Evolutionary conservation across 1,284 basidiomycete species (phyloP).

Genomic region (Sanghuangporus sanghuang): DNA sequence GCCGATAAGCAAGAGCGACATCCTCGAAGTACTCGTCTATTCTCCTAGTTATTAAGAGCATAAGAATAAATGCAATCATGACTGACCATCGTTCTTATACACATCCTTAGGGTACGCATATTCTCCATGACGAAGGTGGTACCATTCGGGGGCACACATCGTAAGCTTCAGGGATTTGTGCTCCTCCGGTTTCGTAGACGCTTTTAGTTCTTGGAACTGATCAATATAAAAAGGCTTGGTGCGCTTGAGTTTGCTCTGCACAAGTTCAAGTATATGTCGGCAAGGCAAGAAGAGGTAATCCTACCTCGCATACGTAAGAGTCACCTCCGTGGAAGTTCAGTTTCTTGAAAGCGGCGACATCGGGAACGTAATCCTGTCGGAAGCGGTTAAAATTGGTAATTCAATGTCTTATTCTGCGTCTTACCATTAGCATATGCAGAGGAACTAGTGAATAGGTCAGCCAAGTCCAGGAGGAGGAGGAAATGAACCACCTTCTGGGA

Average conservation of each 20-base stretch:
- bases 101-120: conserved; percentile 52
- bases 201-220: conserved; percentile 55
- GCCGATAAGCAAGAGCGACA: conserved; percentile 62
- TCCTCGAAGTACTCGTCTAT: conserved; percentile 70
- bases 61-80: conserved; percentile 3
- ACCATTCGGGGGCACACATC: conserved; percentile 73
- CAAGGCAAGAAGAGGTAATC: not conserved
- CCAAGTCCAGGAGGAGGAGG: conserved; percentile 40
- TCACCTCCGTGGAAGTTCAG: conserved; percentile 27
- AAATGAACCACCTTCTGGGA: conserved; percentile 42
- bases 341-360: conserved; percentile 36
- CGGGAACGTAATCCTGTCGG: conserved; percentile 36
- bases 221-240: conserved; percentile 59
- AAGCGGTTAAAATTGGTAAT: not conserved
- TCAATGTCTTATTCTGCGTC: not conserved
- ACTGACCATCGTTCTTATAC: conserved; percentile 55
- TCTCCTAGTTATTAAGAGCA: not conserved
- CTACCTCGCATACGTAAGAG: conserved; percentile 25
- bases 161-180: conserved; percentile 64
- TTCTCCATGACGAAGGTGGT: conserved; percentile 66
- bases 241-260: conserved; percentile 56
- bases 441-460: conserved; percentile 33
- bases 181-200: conserved; percentile 48
- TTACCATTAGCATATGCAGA: conserved; percentile 34
- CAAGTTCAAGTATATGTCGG: not conserved